Evolutionary conservation across 495 filamentous ascomycete genomes (phyloP), one percentile per base, ranked within the genome.

Genomic region (Chaetomium cochliodes): DNA sequence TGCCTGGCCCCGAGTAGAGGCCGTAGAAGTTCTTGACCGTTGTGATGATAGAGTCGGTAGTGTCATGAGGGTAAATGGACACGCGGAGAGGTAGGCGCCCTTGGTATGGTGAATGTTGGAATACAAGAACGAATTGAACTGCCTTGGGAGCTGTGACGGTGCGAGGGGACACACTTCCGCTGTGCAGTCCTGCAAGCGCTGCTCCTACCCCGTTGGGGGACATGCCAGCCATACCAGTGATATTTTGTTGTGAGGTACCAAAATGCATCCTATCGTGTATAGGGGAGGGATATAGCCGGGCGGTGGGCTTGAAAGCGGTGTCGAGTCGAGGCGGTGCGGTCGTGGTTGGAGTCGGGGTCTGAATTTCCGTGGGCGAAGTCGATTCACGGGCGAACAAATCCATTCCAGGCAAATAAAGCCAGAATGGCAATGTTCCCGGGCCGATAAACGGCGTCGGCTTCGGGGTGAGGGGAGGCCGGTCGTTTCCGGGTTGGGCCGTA

Each of bases 21-120:
- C 92, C 94, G 74, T 94, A 97, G 80, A 97, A 97, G 79, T 96
- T 97, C 80, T 96, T 97, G 61, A 97, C 92, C 5, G 94, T 97
- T 4, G 91, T 90, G 60, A 96, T 89, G 75, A 98, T 98, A 26
- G 92, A 96, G 65, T 97, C 92, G 6, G 94, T 98, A 52, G 89
- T 89, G 79, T 98, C 94, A 78, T 96, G 92, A 23, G 90, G 90
- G 67, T 85, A 92, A 53, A 98, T 97, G 56, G 91, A 87, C 39
- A 98, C 92, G 70, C 92, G 86, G 84, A 98, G 89, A 15, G 94
- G 93, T 59, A 96, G 84, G 66, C 92, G 86, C 68, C 88, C 91
- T 64, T 86, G 85, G 64, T 87, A 84, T 72, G 90, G 87, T 64
- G 89, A 85, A 56, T 85, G 86, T 58, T 90, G 84, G 72, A 92